Conservation (phyloP, 2,329 filamentous ascomycete genomes). For the Ophiostoma populinum region DNA sequence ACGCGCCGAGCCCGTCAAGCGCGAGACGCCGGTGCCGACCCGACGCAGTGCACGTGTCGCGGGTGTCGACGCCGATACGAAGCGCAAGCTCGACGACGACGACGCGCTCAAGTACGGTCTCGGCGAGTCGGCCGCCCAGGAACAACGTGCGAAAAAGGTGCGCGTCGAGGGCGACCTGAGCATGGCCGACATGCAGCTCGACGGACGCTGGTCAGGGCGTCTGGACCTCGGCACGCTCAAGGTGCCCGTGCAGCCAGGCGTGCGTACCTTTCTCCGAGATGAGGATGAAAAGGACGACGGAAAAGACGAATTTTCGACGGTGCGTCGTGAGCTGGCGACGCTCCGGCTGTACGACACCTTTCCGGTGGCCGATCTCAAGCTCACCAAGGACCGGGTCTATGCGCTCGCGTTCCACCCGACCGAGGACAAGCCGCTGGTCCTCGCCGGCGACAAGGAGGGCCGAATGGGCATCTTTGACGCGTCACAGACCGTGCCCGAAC, state of each 20-base stretch:
- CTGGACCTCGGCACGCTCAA: background rate
- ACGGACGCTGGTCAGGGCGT: constrained; percentile 54
- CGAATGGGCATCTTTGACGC: constrained; percentile 83
- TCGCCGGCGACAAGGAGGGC: constrained; percentile 88
- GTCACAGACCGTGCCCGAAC: constrained; percentile 45
- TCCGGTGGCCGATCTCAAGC: constrained; percentile 80
- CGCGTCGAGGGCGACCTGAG: constrained; percentile 42
- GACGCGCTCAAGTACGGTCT: constrained; percentile 14
- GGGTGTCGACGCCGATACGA: constrained; percentile 31
- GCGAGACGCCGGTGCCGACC: constrained; percentile 29
- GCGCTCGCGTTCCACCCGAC: constrained; percentile 78
- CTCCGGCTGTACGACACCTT: constrained; percentile 71
- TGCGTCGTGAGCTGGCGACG: constrained; percentile 61
- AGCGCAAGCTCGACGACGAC: constrained; percentile 34
- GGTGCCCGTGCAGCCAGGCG: constrained; percentile 41
- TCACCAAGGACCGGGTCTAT: constrained; percentile 77
- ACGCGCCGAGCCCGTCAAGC: constrained; percentile 17
- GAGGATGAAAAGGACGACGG: constrained; percentile 58
- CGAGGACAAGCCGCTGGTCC: constrained; percentile 68
- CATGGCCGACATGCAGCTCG: constrained; percentile 61
- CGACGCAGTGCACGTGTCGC: constrained; percentile 42
- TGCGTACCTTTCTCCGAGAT: constrained; percentile 72
- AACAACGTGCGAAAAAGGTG: constrained; percentile 38
- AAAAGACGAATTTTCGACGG: constrained; percentile 53
- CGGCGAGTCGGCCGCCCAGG: constrained; percentile 13